These are phyloP conservation scores for Amanita brunnescens DNA, from an alignment of 768 basidiomycete species.

Conservation along the genomic window DNA sequence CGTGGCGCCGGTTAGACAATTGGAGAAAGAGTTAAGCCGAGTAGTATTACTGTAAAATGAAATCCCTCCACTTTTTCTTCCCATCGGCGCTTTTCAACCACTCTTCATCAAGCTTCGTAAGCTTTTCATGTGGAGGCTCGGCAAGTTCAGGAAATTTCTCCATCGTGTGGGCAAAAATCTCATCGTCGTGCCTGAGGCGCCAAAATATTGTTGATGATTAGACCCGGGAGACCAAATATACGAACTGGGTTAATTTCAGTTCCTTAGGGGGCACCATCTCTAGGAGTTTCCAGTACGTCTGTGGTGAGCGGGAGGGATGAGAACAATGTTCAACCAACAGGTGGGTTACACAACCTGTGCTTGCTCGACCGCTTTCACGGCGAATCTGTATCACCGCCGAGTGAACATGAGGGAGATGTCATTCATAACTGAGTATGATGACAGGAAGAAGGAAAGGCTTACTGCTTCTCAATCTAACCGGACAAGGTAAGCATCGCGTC, in stretches of 20 bases:
- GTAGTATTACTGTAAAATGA: constrained; percentile 54
- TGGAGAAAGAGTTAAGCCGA: neutral
- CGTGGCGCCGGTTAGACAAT: neutral
- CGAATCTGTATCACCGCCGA: constrained; percentile 45
- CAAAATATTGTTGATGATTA: neutral
- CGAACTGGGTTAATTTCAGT: constrained; percentile 77
- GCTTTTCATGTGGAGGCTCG: constrained; percentile 35
- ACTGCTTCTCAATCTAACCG: constrained; percentile 92
- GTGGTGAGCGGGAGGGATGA: constrained; percentile 3
- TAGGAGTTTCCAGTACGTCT: constrained; percentile 95
- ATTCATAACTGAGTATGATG: neutral
- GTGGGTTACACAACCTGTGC: constrained; percentile 65
- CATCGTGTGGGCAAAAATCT: constrained; percentile 75
- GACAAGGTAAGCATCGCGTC: neutral
- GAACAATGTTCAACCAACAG: neutral
- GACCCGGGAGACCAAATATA: constrained; percentile 6
- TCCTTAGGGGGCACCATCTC: constrained; percentile 69
- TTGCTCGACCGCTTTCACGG: constrained; percentile 94
- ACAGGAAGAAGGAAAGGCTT: constrained; percentile 22
- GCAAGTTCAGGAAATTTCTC: constrained; percentile 75
- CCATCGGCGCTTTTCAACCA: constrained; percentile 84
- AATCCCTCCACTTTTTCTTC: constrained; percentile 87
- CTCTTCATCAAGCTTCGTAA: constrained; percentile 71
- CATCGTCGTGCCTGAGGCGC: constrained; percentile 71
- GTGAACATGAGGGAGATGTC: neutral